Evolutionary conservation across 257 asterid genomes (phyloP), one percentile per base, ranked within the genome.

Genomic region (Salvia miltiorrhiza): DNA sequence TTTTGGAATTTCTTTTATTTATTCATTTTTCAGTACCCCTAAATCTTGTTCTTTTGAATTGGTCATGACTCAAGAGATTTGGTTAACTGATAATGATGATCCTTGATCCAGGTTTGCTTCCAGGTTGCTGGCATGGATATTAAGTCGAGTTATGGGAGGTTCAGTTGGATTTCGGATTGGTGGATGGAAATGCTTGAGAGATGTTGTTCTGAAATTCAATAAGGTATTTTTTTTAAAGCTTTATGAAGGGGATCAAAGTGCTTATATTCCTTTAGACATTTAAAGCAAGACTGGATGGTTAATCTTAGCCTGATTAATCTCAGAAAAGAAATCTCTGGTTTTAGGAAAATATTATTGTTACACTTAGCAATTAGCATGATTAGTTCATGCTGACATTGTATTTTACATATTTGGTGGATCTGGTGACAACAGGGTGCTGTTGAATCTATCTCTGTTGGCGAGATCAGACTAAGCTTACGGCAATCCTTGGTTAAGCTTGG

Each of bases 111-210:
- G 97, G 82, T 93, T 88, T 83, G 96, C 93, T 72, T 90, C 96
- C 86, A 81, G 95, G 85, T 75, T 90, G 78, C 69, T 90, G 82
- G 91, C 95, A 58, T 86, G 96, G 93, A 76, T 86, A 80, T 86
- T 93, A 78, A 80, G 96, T 85, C 89, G 95, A 80, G 71, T 82
- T 44, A 35, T 93, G 90, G 93, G 95, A 75, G 96, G 89, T 70
- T 88, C 96, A 53, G 90, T 93, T 67, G 88, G 87, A 71, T 89
- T 88, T 69, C 88, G 96, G 13, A 81, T 93, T 77, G 95, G 91
- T 55, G 99, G 99, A 79, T 90, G 97, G 96, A 93, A 93, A 82
- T 86, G 99, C 75, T 74, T 93, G 87, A 87, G 96, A 82, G 99
- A 93, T 71, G 71, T 93, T 66, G 81, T 71, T 74, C 77, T 93